Percentiles rank a stretch among this genome's conserved stretches.
These are phyloP conservation scores for Cyclocybe cylindracea DNA, from an alignment of 768 basidiomycete species.

Conservation along the genomic window DNA sequence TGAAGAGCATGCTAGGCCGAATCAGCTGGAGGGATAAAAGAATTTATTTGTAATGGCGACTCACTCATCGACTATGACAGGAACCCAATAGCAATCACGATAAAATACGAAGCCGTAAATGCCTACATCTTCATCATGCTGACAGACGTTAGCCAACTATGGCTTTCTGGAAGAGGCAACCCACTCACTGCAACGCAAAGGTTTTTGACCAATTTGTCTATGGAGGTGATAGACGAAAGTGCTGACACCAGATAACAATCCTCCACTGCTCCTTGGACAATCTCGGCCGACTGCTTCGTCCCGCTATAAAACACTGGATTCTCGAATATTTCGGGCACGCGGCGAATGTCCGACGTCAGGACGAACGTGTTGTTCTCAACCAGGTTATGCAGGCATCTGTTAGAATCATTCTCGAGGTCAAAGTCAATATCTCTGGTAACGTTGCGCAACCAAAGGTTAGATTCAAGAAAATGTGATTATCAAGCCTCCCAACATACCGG, in stretches of 20 bases:
- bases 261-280: constrained; percentile 50
- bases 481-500: constrained; percentile 32
- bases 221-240: constrained; percentile 47
- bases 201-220: constrained; percentile 46
- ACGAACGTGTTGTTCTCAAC: constrained; percentile 14
- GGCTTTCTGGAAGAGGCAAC: neutral
- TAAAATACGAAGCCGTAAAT: constrained; percentile 63
- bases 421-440: constrained; percentile 50
- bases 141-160: neutral
- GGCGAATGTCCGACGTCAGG: constrained; percentile 29
- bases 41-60: constrained; percentile 9
- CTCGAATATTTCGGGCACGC: constrained; percentile 54
- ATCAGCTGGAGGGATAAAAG: neutral
- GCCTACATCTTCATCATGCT: constrained; percentile 53
- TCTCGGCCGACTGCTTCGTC: constrained; percentile 40
- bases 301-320: constrained; percentile 50
- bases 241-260: constrained; percentile 60
- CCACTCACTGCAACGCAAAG: constrained; percentile 41
- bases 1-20: constrained; percentile 43
- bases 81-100: constrained; percentile 51
- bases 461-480: neutral
- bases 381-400: constrained; percentile 42
- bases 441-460: neutral
- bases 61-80: constrained; percentile 59
- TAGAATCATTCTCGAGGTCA: constrained; percentile 55